Evolutionary conservation across 1,139 yeast genomes (phyloP), one percentile per base, ranked within the genome.

Genomic region (Barnettozyma hawaiiensis): DNA sequence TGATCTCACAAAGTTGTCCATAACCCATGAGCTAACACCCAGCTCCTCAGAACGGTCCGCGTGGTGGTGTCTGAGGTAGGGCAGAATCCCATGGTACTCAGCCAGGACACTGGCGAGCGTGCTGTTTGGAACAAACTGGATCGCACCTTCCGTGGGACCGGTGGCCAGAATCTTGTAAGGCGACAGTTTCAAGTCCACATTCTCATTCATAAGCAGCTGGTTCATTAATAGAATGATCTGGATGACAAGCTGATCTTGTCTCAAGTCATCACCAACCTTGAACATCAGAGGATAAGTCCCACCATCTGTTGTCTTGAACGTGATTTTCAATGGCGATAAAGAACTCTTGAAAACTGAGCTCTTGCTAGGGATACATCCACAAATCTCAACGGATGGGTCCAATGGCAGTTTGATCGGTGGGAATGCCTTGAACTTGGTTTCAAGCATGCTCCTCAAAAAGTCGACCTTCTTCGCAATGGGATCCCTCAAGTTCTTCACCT

Each of bases 171-270:
- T 90, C 50, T 82, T 78, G 57, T 94, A 94, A 0, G 99, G 97
- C 2, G 90, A 86, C 46, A 94, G 70, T 57, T 78, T 78, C 57
- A 94, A 70, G 61, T 94, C 97, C 48, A 94, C 77, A 59, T 92
- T 94, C 58, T 94, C 98, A 59, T 86, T 86, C 51, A 84, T 80
- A 44, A 94, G 66, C 40, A 94, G 72, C 57, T 81, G 89, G 61
- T 92, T 96, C 96, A 94, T 92, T 46, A 94, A 67, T 42, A 84
- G 77, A 42, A 94, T 85, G 46, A 94, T 86, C 62, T 94, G 98
- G 42, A 89, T 85, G 20, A 92, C 95, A 52, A 94, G 73, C 61
- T 94, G 99, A 66, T 94, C 99, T 61, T 94, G 99, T 46, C 97
- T 71, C 41, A 94, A 68, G 60, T 94, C 98, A 63, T 94, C 98